Base-by-base conservation (phyloP, 1,284 basidiomycete genomes). In the Tilletia walkeri region DNA sequence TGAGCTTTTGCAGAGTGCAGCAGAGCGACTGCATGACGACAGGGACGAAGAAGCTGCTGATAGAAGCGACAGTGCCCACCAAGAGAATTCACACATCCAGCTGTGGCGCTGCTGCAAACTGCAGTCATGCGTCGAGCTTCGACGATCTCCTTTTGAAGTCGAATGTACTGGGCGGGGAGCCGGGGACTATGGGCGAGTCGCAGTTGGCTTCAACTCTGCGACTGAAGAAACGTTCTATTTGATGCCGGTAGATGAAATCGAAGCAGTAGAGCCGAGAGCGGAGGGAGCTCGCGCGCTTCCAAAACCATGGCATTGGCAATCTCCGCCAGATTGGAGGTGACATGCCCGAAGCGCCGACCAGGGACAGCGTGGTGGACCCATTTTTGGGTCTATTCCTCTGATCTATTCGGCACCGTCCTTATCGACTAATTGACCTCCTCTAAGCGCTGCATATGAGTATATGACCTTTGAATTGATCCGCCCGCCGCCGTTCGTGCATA, bases 371-470 rank as follows among this genome's bases (percentile, higher is more conserved):
- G 36, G 56, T 14, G 4, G 56, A 30, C 30, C 56, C 56, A 59
- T 14, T 30, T 30, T 14, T 6, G n/a, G 56, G 14, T 24, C 20
- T n/a, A 59, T 59, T 53, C 24, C 50, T 18, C n/a, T 53, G 24
- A 53, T 18, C 5, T 53, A 53, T 4, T 30, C n/a, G 16, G 50
- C 24, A 30, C 18, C 50, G 50, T 18, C 50, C 24, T 18, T 30
- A 30, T 53, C 50, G 18, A 53, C 24, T n/a, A n/a, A n/a, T n/a
- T n/a, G n/a, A n/a, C n/a, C 50, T 53, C 50, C 50, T 53, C 24
- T 18, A 53, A 30, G 18, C 24, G 16, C 18, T 53, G 18, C 50
- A 53, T 53, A n/a, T 53, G 16, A n/a, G n/a, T n/a, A n/a, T n/a
- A n/a, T n/a, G n/a, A n/a, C 24, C 50, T 30, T 53, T 53, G 50